Conservation (phyloP, 2,329 filamentous ascomycete genomes). For the Tolypocladium paradoxum region DNA sequence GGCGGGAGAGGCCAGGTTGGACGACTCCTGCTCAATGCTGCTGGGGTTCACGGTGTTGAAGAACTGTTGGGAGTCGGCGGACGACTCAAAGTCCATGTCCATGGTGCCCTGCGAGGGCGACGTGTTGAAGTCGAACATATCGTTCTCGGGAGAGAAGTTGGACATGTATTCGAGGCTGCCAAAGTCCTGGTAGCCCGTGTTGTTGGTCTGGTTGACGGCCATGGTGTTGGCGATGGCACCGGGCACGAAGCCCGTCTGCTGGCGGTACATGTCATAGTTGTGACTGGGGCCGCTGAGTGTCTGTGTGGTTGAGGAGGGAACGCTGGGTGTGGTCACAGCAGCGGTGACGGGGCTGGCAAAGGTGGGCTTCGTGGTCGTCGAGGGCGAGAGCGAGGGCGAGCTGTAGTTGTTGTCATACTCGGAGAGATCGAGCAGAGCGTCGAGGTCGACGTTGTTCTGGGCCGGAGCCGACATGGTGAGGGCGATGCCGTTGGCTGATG, state of each 20-base stretch:
- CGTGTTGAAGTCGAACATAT: slow-evolving; percentile 64
- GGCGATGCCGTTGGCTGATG: neutral
- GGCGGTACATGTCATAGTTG: slow-evolving; percentile 89
- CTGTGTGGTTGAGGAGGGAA: slow-evolving; percentile 44
- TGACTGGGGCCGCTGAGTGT: slow-evolving; percentile 75
- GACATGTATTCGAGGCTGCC: slow-evolving; percentile 40
- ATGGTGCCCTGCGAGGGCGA: slow-evolving; percentile 49
- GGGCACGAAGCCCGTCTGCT: slow-evolving; percentile 85
- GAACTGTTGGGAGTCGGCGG: slow-evolving; percentile 50
- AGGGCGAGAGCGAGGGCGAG: slow-evolving; percentile 49
- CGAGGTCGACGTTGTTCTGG: slow-evolving; percentile 39
- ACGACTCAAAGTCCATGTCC: slow-evolving; percentile 48
- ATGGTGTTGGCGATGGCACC: slow-evolving; percentile 73
- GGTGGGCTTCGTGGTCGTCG: slow-evolving; percentile 39
- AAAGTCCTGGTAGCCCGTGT: slow-evolving; percentile 41
- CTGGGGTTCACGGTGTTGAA: slow-evolving; percentile 61
- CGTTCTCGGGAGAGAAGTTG: slow-evolving; percentile 49
- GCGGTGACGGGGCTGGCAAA: slow-evolving; percentile 41
- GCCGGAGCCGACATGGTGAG: slow-evolving; percentile 26
- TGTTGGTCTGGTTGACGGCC: slow-evolving; percentile 57
- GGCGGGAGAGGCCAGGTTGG: slow-evolving; percentile 33
- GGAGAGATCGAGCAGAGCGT: slow-evolving; percentile 49
- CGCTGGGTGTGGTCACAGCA: slow-evolving; percentile 42
- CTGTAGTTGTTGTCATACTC: slow-evolving; percentile 53
- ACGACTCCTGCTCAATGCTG: slow-evolving; percentile 50